A percentile compares a stretch with the other conserved stretches of the same genome.
These are phyloP conservation scores for Syzygium grande DNA, from an alignment of 345 rosid genomes.

Conservation along the genomic window DNA sequence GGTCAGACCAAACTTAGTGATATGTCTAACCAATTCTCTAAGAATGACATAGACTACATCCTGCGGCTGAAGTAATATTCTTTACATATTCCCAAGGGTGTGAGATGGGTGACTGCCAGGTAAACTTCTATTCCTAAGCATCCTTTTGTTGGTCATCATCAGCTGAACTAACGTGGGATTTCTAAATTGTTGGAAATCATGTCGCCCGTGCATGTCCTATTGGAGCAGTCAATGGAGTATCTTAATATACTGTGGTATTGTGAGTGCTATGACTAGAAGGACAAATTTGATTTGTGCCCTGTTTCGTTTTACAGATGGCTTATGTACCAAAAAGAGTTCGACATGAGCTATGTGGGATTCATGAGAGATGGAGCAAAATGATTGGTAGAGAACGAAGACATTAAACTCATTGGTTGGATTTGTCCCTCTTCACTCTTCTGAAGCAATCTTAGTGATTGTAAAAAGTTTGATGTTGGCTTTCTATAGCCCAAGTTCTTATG, in stretches of 20 bases:
- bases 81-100: not conserved
- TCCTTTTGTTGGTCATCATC: too few relatives aligned
- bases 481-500: too few relatives aligned
- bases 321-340: constrained; percentile 55
- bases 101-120: constrained; percentile 1
- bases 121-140: not conserved
- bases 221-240: not conserved
- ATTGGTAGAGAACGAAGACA: constrained; percentile 73
- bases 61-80: too few relatives aligned
- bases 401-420: constrained; percentile 65
- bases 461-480: too few relatives aligned
- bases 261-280: not conserved
- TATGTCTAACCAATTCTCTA: too few relatives aligned
- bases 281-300: not conserved
- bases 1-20: too few relatives aligned
- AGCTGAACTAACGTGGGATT: too few relatives aligned
- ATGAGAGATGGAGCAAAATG: constrained; percentile 73
- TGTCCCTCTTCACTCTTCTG: not conserved
- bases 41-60: too few relatives aligned
- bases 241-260: not conserved
- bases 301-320: constrained; percentile 41
- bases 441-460: too few relatives aligned
- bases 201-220: too few relatives aligned
- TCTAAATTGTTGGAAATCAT: too few relatives aligned
- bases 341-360: constrained; percentile 72